A percentile compares a stretch with the other conserved stretches of the same genome.
Evolutionary conservation across 1,284 basidiomycete species (phyloP).

Genomic region (Malassezia vespertilionis): DNA sequence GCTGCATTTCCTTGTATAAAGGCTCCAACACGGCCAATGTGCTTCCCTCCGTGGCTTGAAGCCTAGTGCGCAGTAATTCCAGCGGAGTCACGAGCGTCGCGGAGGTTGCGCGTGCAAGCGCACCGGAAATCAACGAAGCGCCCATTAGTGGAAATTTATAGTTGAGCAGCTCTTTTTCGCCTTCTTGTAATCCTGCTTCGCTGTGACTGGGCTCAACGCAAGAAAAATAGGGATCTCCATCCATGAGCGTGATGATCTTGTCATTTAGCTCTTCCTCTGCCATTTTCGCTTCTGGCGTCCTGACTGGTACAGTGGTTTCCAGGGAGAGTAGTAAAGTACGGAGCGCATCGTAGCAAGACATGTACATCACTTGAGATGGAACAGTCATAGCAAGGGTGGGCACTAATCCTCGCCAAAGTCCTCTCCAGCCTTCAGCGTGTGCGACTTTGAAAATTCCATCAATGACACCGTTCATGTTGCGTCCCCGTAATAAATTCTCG

Average conservation of each 20-base stretch:
- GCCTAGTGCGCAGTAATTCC: constrained; percentile 82
- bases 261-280: no score
- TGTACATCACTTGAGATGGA: constrained; percentile 84
- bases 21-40: constrained; percentile 26
- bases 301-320: constrained; percentile 3
- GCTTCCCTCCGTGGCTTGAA: constrained; percentile 54
- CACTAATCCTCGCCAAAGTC: constrained; percentile 42
- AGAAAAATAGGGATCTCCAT: constrained; percentile 16
- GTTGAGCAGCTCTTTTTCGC: no score
- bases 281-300: no score
- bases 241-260: neutral
- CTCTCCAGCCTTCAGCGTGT: constrained; percentile 32
- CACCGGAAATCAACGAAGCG: constrained; percentile 70
- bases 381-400: constrained; percentile 60
- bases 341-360: constrained; percentile 88
- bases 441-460: constrained; percentile 43
- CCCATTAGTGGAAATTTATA: constrained; percentile 49
- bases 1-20: constrained; percentile 25
- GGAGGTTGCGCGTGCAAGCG: constrained; percentile 67
- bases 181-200: constrained; percentile 25
- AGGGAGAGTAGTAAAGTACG: constrained; percentile 49
- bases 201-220: no score
- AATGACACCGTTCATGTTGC: constrained; percentile 33
- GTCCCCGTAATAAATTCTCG: constrained; percentile 20
- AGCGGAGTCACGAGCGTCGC: constrained; percentile 75